These are phyloP conservation scores for Camellia lanceoleosa DNA, from an alignment of 148 eudicot species.

Conservation along the genomic window DNA sequence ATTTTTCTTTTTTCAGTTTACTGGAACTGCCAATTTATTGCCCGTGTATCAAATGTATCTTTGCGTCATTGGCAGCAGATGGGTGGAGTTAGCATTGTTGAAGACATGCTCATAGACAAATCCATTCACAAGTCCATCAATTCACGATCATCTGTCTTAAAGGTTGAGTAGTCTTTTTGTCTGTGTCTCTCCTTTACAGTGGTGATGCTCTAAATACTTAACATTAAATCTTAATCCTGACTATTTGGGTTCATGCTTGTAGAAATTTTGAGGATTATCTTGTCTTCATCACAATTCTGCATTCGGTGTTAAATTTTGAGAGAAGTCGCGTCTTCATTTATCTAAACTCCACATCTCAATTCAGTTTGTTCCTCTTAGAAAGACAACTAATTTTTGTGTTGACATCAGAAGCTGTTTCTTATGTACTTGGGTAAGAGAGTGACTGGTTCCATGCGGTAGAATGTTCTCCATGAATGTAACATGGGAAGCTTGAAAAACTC, in stretches of 20 bases:
- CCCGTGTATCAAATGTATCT: slow-evolving; percentile 81
- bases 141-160: slow-evolving; percentile 75
- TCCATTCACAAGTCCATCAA: slow-evolving; percentile 74
- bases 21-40: slow-evolving; percentile 93
- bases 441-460: not conserved
- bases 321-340: not conserved
- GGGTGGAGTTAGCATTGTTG: slow-evolving; percentile 75
- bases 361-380: not conserved
- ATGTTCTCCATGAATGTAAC: not conserved
- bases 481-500: not conserved
- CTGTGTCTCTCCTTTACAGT: not conserved
- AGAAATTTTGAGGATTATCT: not conserved
- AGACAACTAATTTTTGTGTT: not conserved
- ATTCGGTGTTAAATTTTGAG: not conserved
- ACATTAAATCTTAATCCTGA: not conserved
- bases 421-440: not conserved
- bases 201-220: not conserved
- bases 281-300: not conserved
- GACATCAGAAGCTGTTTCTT: slow-evolving; percentile 1
- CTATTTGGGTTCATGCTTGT: not conserved
- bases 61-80: slow-evolving; percentile 82
- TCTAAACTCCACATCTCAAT: not conserved
- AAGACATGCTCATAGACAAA: slow-evolving; percentile 74
- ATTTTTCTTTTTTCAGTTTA: slow-evolving; percentile 49
- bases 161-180: slow-evolving; percentile 43